Evolutionary conservation across 257 asterid species (phyloP).

Genomic region (Cynanchum wilfordii): DNA sequence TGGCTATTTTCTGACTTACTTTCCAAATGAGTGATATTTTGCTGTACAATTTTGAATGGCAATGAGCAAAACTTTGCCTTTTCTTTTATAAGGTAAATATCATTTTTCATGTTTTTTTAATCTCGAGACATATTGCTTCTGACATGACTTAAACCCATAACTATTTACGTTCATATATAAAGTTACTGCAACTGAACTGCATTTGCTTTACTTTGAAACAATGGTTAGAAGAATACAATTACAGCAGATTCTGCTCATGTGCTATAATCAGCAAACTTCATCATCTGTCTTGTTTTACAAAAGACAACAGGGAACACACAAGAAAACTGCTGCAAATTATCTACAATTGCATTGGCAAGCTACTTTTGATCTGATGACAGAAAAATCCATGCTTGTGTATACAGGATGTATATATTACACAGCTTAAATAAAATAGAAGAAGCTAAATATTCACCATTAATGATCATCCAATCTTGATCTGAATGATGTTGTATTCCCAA

Average conservation of each 20-base stretch:
- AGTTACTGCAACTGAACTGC: no score
- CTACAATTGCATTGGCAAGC: not conserved
- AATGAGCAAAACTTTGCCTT: not conserved
- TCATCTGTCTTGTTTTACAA: not conserved
- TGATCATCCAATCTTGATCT: constrained; percentile 9
- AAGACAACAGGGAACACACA: not conserved
- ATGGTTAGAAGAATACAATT: no score
- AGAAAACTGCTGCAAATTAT: not conserved
- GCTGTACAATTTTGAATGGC: not conserved
- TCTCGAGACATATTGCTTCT: no score
- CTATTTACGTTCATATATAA: no score
- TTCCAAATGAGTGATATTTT: not conserved
- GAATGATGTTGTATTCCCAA: constrained; percentile 14
- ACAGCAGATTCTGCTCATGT: no score
- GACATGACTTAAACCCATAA: no score
- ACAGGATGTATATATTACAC: constrained; percentile 4
- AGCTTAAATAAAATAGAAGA: not conserved
- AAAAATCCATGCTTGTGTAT: not conserved
- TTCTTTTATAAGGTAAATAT: no score
- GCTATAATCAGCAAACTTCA: no score
- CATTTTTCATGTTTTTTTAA: no score
- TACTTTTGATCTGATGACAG: not conserved
- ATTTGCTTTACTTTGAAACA: no score
- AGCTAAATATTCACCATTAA: not conserved
- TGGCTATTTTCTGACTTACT: not conserved